Evolutionary conservation across 345 rosid genomes (phyloP), one percentile per base, ranked within the genome.

Genomic region (Arabis alpina): DNA sequence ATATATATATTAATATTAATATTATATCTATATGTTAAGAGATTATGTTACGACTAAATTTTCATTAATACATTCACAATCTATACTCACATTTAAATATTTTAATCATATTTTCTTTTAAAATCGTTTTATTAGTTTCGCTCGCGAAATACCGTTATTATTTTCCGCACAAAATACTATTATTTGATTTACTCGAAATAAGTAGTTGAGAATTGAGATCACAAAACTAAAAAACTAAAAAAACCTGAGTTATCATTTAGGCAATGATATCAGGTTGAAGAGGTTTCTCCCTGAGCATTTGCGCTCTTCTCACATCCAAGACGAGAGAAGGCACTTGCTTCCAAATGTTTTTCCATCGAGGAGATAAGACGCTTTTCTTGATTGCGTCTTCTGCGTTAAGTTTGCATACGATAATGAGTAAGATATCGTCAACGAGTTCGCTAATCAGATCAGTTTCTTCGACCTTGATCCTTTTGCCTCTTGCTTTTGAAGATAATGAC

Each of bases 291-390:
- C 23, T 1, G 9, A 8, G 11, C 16, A 10, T 19, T 15, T 27
- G 6, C 1, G 8, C 10, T 9, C 1, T 14, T 27, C 6, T 11
- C 15, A 40, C 30, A 4, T n/a, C n/a, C n/a, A 66, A 53, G 41
- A 0, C 6, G n/a, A 66, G 50, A 14, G 3, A 40, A 13, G 41
- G 50, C 14, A 52, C 13, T 10, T 66, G 27, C 27, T 66, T 66
- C 70, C 70, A 66, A 37, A 53, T 16, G 27, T 5, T 13, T 6
- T 24, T 10, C 70, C 70, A 66, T 10, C 56, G 13, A 14, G 14
- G 63, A 10, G 64, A 72, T 23, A 63, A 25, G 10, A 63, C 12
- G 25, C 76, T 23, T 54, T 63, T 72, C 7, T 9, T 28, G 1
- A 72, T 30, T 0, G 56, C 64, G 5, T 54, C 40, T 25, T 63